Conservation (phyloP, 129 eudicot species). For the Artemisia annua region DNA sequence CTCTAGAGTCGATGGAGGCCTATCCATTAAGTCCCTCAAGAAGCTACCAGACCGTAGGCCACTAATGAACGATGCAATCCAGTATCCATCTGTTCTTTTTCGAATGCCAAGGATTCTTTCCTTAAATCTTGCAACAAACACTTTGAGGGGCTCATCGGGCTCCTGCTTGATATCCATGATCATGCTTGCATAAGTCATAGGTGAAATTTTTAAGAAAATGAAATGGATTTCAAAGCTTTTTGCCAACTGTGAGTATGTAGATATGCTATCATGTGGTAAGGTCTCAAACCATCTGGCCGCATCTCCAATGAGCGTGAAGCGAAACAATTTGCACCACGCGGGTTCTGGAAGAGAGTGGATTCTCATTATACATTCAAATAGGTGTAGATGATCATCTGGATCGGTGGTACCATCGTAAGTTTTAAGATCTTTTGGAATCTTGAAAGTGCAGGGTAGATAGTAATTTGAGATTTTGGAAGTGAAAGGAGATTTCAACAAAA, state of each 20-base stretch:
- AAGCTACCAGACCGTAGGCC: background rate
- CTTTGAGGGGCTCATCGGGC: conserved; percentile 6
- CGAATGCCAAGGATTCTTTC: background rate
- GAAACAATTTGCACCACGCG: no score
- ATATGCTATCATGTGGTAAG: no score
- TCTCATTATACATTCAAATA: background rate
- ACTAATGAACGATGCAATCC: background rate
- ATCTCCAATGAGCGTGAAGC: no score
- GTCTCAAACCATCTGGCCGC: no score
- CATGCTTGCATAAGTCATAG: background rate
- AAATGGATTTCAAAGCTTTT: background rate
- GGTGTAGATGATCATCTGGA: background rate
- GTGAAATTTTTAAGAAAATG: background rate
- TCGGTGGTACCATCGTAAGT: background rate
- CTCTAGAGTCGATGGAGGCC: background rate
- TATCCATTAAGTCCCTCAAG: background rate
- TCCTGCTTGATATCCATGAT: background rate
- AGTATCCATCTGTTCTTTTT: background rate
- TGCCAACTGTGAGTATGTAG: no score
- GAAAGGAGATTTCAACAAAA: no score
- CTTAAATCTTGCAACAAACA: background rate
- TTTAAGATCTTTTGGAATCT: background rate
- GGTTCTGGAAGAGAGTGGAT: background rate
- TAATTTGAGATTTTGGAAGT: no score
- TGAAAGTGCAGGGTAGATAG: no score